Evolutionary conservation across 495 filamentous ascomycete species (phyloP).

Genomic region (Pyrenula massariospora): DNA sequence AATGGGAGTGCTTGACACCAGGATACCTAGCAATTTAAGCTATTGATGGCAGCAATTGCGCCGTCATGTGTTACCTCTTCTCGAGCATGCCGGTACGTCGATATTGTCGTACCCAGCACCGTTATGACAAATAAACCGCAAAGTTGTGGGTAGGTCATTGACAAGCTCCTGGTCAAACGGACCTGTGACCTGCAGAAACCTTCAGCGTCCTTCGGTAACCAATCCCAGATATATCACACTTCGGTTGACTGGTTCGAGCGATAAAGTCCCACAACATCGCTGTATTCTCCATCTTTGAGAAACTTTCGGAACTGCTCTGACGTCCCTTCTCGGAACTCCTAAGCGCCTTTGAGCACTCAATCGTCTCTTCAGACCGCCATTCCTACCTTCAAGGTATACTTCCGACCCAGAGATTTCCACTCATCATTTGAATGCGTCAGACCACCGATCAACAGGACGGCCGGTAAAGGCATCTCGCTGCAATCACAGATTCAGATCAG

Average conservation of each 20-base stretch:
- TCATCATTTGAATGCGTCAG: slow-evolving; percentile 42
- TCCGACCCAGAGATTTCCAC: slow-evolving; percentile 40
- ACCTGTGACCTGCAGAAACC: slow-evolving; percentile 38
- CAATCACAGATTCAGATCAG: no score
- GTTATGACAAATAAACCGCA: slow-evolving; percentile 76
- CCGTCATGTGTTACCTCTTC: slow-evolving; percentile 22
- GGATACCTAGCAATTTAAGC: slow-evolving; percentile 29
- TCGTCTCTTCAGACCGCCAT: not conserved
- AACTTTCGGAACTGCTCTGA: slow-evolving; percentile 40
- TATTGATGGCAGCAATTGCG: not conserved
- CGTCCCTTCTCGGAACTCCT: slow-evolving; percentile 43
- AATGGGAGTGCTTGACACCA: slow-evolving; percentile 54
- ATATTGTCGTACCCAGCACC: slow-evolving; percentile 82
- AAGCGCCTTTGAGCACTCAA: not conserved
- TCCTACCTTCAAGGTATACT: slow-evolving; percentile 41
- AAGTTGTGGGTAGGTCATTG: slow-evolving; percentile 44
- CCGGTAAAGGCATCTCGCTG: slow-evolving; percentile 25
- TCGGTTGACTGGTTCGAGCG: slow-evolving; percentile 47
- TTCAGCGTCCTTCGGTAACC: not conserved
- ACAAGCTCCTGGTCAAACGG: slow-evolving; percentile 49
- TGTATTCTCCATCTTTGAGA: slow-evolving; percentile 40
- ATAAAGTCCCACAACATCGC: slow-evolving; percentile 46
- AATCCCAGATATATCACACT: slow-evolving; percentile 18
- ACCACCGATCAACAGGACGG: slow-evolving; percentile 44
- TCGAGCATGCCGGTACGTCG: slow-evolving; percentile 56